Evolutionary conservation across 345 rosid species (phyloP).

Genomic region (Salix brachista): DNA sequence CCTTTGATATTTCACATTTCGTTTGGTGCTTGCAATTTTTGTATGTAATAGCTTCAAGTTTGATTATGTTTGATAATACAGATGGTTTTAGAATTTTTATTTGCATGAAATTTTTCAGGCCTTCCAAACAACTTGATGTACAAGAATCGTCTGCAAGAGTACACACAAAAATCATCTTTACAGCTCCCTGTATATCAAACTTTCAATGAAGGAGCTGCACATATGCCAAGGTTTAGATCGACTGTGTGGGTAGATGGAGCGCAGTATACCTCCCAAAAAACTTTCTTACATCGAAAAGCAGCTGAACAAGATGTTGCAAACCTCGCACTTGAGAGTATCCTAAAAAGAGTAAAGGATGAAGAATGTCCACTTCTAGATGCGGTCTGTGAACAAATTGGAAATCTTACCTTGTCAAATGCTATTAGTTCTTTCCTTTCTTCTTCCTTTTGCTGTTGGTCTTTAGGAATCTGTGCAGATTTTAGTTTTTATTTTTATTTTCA

Average conservation of each 20-base stretch:
- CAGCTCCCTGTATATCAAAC: slow-evolving; percentile 28
- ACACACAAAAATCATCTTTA: slow-evolving; percentile 29
- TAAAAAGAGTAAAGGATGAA: slow-evolving; percentile 27
- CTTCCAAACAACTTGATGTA: background rate
- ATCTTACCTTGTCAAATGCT: background rate
- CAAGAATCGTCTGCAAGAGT: slow-evolving; percentile 43
- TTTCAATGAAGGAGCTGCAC: slow-evolving; percentile 23
- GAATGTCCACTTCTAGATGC: slow-evolving; percentile 18
- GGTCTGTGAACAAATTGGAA: slow-evolving; percentile 22
- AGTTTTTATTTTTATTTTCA: background rate
- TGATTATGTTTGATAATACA: background rate
- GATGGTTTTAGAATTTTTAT: background rate
- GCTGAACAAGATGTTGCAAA: slow-evolving; percentile 46
- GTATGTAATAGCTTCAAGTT: background rate
- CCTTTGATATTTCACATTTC: background rate
- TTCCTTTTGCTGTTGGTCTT: background rate
- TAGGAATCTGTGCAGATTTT: background rate
- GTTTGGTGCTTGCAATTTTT: background rate
- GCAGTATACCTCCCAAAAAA: slow-evolving; percentile 22
- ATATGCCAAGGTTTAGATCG: slow-evolving; percentile 33
- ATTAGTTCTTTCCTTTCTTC: background rate
- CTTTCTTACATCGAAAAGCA: slow-evolving; percentile 30
- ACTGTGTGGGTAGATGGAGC: slow-evolving; percentile 33
- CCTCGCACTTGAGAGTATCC: slow-evolving; percentile 30
- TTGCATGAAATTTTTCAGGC: background rate